phyloP scores from a whole-genome alignment of 805 yeast species.

The Diddensiella transvaalensis region DNA sequence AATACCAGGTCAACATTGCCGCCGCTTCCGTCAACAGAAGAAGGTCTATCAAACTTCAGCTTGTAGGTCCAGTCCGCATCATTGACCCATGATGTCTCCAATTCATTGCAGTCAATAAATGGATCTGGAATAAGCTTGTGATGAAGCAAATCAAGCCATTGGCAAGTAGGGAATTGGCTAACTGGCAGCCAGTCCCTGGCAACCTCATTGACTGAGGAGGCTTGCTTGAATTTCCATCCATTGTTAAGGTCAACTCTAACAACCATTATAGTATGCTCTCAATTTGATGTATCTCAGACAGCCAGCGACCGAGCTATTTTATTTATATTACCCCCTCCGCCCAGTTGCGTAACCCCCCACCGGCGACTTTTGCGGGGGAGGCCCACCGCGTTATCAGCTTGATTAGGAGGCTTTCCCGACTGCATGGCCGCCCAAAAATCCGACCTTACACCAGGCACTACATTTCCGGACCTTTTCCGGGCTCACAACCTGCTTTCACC shows the following conservation, averaged over 20 bases:
- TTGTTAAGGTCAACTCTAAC: background rate
- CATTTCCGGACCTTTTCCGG: background rate
- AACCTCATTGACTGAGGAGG: slow-evolving; percentile 2
- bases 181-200: slow-evolving; percentile 10
- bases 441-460: background rate
- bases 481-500: no score
- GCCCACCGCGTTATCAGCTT: background rate
- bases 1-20: slow-evolving; percentile 14
- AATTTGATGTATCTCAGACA: no score
- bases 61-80: slow-evolving; percentile 46
- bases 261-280: background rate
- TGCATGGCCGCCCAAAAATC: background rate
- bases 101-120: slow-evolving; percentile 41
- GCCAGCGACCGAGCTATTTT: background rate
- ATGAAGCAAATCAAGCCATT: slow-evolving; percentile 36
- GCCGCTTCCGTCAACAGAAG: background rate
- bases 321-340: background rate
- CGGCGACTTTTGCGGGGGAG: background rate
- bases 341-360: background rate
- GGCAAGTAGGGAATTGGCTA: slow-evolving; percentile 18
- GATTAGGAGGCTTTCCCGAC: background rate
- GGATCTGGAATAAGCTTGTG: slow-evolving; percentile 44
- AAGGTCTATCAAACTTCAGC: slow-evolving; percentile 17
- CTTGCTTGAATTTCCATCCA: slow-evolving; percentile 14
- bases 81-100: slow-evolving; percentile 47